phyloP scores from a whole-genome alignment of 495 filamentous ascomycete species.

The Tuber borchii region DNA sequence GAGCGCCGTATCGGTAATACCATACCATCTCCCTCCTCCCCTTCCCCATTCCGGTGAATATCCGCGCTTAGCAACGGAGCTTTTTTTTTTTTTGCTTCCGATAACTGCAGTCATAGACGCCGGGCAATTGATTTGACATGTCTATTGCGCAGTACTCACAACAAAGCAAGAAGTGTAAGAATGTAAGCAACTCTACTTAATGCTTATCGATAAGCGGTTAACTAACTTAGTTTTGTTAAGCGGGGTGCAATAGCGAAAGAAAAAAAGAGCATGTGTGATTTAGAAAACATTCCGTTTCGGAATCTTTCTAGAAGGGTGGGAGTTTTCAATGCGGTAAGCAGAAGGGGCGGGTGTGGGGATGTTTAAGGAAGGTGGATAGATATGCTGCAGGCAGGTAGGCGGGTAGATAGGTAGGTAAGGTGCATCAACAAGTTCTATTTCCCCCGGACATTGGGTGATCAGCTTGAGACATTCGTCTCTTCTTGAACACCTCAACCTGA shows the following conservation, averaged over 20 bases:
- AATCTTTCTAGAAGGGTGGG: conserved; percentile 27
- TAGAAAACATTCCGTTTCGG: conserved; percentile 18
- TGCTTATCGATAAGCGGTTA: neutral
- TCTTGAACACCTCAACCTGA: neutral
- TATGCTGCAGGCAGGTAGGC: neutral
- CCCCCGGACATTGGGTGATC: neutral
- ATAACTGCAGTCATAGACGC: neutral
- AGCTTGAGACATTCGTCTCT: neutral
- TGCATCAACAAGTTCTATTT: conserved; percentile 1
- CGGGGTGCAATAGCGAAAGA: neutral
- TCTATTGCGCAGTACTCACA: neutral
- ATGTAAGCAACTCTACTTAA: neutral
- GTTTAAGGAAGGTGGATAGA: neutral
- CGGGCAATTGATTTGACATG: neutral
- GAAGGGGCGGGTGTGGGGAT: neutral
- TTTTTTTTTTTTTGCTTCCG: neutral
- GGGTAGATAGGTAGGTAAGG: neutral
- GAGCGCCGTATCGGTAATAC: neutral
- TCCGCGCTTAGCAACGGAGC: neutral
- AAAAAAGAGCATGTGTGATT: conserved; percentile 27
- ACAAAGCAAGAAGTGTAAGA: neutral
- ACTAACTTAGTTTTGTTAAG: neutral
- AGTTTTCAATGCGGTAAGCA: conserved; percentile 9
- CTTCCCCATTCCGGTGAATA: neutral
- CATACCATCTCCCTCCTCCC: too few species aligned